These are phyloP conservation scores for Dionaea muscipula DNA, from an alignment of 179 eudicot species.

Conservation along the genomic window DNA sequence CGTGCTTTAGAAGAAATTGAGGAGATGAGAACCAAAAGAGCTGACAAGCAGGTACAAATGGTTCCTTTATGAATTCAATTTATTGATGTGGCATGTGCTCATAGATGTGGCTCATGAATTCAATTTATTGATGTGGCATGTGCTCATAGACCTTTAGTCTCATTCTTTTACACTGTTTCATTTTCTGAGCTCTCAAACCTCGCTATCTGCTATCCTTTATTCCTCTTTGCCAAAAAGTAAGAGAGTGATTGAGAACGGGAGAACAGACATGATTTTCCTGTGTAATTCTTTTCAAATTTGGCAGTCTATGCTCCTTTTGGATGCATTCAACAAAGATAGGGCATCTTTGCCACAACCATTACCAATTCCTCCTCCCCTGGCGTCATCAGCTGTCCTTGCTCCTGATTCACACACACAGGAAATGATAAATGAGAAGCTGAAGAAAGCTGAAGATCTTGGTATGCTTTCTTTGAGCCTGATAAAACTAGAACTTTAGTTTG, in stretches of 20 bases:
- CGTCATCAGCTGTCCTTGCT: slow-evolving; percentile 55
- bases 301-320: slow-evolving; percentile 87
- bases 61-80: neutral
- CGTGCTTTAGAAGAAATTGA: slow-evolving; percentile 69
- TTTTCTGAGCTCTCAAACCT: too few relatives aligned
- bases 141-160: too few relatives aligned
- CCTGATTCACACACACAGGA: slow-evolving; percentile 96
- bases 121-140: neutral
- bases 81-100: neutral
- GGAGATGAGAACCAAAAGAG: slow-evolving; percentile 69
- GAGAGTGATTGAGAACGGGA: too few relatives aligned
- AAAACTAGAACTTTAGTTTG: too few relatives aligned
- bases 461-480: slow-evolving; percentile 8
- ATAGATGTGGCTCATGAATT: neutral
- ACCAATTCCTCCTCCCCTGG: slow-evolving; percentile 60
- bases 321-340: slow-evolving; percentile 93
- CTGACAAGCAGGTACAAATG: slow-evolving; percentile 76
- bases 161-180: too few relatives aligned
- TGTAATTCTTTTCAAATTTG: slow-evolving; percentile 6
- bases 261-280: neutral
- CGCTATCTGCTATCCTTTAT: too few relatives aligned
- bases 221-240: too few relatives aligned
- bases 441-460: slow-evolving; percentile 97
- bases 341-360: slow-evolving; percentile 88
- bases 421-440: slow-evolving; percentile 91